Evolutionary conservation across 78 protist genomes (phyloP).

Genomic region (Dictyostelium purpureum): DNA sequence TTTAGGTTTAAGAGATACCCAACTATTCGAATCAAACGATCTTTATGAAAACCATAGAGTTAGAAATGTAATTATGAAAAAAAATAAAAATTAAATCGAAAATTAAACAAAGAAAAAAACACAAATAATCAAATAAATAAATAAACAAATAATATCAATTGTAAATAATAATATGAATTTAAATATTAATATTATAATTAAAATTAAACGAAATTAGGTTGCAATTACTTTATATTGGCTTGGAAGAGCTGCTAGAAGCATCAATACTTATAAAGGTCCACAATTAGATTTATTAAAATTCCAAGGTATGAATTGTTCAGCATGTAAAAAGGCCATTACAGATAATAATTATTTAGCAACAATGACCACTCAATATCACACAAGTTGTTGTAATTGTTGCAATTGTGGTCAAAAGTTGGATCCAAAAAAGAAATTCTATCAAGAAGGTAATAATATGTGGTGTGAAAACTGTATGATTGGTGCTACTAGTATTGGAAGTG

Average conservation of each 20-base stretch:
- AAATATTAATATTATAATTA: neutral
- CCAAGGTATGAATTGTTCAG: conserved; percentile 60
- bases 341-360: conserved; percentile 45
- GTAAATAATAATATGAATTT: neutral
- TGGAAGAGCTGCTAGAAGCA: conserved; percentile 57
- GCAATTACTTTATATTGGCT: conserved; percentile 60
- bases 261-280: conserved; percentile 46
- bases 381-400: conserved; percentile 52
- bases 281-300: conserved; percentile 50
- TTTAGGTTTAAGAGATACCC: conserved; percentile 61
- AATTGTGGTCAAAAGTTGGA: conserved; percentile 40
- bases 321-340: conserved; percentile 35
- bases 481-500: neutral
- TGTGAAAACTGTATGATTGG: conserved; percentile 55
- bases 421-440: conserved; percentile 57
- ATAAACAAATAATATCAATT: neutral
- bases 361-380: conserved; percentile 44
- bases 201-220: neutral
- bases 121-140: neutral
- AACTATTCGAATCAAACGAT: conserved; percentile 40
- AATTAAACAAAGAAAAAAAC: neutral
- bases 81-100: neutral
- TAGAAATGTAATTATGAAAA: conserved; percentile 24
- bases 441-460: conserved; percentile 53
- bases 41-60: conserved; percentile 31